Percentiles rank a stretch among this genome's conserved stretches.
phyloP scores from a whole-genome alignment of 192 early-diverging fungal genomes.

The Lobosporangium transversale region DNA sequence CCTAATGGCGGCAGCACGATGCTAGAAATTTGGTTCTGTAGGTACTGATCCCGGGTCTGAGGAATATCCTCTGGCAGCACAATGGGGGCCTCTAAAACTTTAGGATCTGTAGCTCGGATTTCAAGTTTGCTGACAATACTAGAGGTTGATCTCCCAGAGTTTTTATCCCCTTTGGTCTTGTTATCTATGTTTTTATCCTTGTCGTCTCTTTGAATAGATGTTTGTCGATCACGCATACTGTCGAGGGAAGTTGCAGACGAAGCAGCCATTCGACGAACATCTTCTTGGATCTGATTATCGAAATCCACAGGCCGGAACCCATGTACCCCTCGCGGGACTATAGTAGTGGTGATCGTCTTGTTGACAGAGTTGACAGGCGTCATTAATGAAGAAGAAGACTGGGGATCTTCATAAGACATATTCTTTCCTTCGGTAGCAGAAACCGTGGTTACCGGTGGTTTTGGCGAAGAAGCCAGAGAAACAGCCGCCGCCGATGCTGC shows the following conservation, averaged over 20 bases:
- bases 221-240: no score
- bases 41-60: constrained; percentile 14
- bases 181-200: no score
- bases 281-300: constrained; percentile 30
- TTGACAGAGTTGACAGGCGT: neutral
- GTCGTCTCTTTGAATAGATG: no score
- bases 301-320: constrained; percentile 29
- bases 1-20: constrained; percentile 38
- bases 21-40: constrained; percentile 12
- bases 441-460: no score
- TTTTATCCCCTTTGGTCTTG: no score
- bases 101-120: constrained; percentile 25
- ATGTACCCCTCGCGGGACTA: neutral
- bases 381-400: neutral
- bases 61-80: constrained; percentile 33
- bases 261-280: constrained; percentile 17
- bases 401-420: no score
- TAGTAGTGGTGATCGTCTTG: neutral
- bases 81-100: constrained; percentile 37
- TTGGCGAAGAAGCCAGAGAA: no score
- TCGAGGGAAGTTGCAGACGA: no score
- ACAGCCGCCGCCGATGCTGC: neutral
- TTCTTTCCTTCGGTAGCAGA: no score
- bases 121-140: neutral
- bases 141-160: neutral